A percentile compares a stretch with the other conserved stretches of the same genome.
Evolutionary conservation across 768 basidiomycete species (phyloP).

Genomic region (Sporobolomyces roseus): DNA sequence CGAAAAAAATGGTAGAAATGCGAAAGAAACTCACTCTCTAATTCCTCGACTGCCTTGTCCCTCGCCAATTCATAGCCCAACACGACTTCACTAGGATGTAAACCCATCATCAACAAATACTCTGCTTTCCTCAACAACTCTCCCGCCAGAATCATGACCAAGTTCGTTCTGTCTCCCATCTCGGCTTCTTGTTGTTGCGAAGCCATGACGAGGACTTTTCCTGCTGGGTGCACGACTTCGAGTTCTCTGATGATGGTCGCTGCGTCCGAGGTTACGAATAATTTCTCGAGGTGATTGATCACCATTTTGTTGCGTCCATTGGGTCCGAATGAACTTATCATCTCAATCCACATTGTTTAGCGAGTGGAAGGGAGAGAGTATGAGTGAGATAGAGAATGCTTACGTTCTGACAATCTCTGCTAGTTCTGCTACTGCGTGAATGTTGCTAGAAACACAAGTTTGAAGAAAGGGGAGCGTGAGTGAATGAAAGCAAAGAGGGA

Average conservation of each 20-base stretch:
- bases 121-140: slow-evolving; percentile 93
- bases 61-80: slow-evolving; percentile 91
- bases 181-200: slow-evolving; percentile 93
- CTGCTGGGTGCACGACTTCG: slow-evolving; percentile 97
- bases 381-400: no score
- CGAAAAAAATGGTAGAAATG: slow-evolving; percentile 37
- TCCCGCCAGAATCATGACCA: slow-evolving; percentile 89
- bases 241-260: slow-evolving; percentile 97
- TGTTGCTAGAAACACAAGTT: no score
- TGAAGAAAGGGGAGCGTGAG: neutral
- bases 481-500: neutral
- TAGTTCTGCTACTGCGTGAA: slow-evolving; percentile 90
- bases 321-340: slow-evolving; percentile 45
- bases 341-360: no score
- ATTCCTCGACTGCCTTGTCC: slow-evolving; percentile 73
- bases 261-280: slow-evolving; percentile 98
- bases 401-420: slow-evolving; percentile 93
- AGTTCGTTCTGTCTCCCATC: slow-evolving; percentile 97
- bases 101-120: slow-evolving; percentile 85
- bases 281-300: slow-evolving; percentile 91
- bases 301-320: slow-evolving; percentile 92
- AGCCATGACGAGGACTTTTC: slow-evolving; percentile 98
- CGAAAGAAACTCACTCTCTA: slow-evolving; percentile 67
- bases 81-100: slow-evolving; percentile 93
- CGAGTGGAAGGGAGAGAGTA: no score